These are phyloP conservation scores for Viola odorata DNA, from an alignment of 345 rosid genomes.

Conservation along the genomic window DNA sequence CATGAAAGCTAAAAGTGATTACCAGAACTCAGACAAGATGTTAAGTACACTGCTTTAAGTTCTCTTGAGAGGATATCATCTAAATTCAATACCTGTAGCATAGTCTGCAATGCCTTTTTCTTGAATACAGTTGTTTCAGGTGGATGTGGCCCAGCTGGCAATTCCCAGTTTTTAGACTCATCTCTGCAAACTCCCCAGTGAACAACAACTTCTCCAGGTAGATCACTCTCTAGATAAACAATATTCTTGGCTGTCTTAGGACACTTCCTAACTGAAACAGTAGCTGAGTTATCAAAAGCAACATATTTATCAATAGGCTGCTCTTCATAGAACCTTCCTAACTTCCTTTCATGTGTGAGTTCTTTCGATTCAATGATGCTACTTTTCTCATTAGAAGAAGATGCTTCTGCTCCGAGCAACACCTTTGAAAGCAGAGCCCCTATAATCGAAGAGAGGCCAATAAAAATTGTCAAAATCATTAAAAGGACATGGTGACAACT, in stretches of 20 bases:
- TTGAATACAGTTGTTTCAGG: conserved; percentile 63
- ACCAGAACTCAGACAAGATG: too few relatives aligned
- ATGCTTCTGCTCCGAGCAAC: conserved; percentile 39
- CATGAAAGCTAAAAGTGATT: too few relatives aligned
- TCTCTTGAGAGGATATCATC: background rate
- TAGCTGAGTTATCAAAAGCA: conserved; percentile 42
- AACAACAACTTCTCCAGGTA: conserved; percentile 72
- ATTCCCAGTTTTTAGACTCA: conserved; percentile 67
- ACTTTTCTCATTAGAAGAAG: conserved; percentile 29
- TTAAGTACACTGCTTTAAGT: too few relatives aligned
- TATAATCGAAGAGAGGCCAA: conserved; percentile 31
- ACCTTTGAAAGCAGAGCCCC: conserved; percentile 57
- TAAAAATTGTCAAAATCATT: conserved; percentile 16
- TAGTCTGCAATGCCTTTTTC: conserved; percentile 81
- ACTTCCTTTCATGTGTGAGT: conserved; percentile 34
- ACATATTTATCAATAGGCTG: conserved; percentile 49
- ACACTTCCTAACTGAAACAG: conserved; percentile 61
- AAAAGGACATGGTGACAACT: background rate
- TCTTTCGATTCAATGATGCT: conserved; percentile 27
- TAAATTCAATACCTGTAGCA: conserved; percentile 49
- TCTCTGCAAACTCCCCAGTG: conserved; percentile 99
- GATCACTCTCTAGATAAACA: conserved; percentile 65
- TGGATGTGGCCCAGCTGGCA: conserved; percentile 75
- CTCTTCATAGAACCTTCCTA: conserved; percentile 73
- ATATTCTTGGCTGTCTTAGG: conserved; percentile 55